Base-by-base conservation (phyloP, 768 basidiomycete genomes). In the Jaapia argillacea region DNA sequence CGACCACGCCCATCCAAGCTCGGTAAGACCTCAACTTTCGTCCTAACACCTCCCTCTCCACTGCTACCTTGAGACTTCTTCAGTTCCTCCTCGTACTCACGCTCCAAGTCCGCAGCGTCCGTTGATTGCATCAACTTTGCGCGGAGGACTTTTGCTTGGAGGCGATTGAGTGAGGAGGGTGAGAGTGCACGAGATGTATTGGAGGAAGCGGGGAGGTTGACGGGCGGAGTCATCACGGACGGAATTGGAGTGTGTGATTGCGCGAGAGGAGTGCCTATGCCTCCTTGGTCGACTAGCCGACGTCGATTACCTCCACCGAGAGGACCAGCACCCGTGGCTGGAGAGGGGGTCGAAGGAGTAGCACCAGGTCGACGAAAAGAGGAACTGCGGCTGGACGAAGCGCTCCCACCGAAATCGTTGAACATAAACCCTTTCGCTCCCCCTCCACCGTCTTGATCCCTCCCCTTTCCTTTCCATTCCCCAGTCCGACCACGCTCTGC, bases 121-220 rank as follows among this genome's bases (percentile, higher is more conserved):
- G 84, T 71, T n/a, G 77, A 71, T 24, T 75, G 79, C 74, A 86
- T 85, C 24, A 99, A 70, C 58, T 85, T 93, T 3, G 96, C 93
- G 26, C 89, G 81, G 6, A 99, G 66, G 2, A 96, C 92, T 51
- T 83, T 83, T 3, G 94, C 94, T 60, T 99, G 94, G 1, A 99
- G 63, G 55, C 80, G 85, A 60, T 99, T 98, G 37, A 98, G 66
- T 13, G 85, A 86, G 1, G 83, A 82, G 2, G 82, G 80, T 0
- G 85, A 85, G 44, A 86, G 55, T 1, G 71, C 71, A 4, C 80
- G 70, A 1, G 58, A 42, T 7, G 45, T 54, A 21, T 58, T 65
- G 47, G 57, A 56, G 26, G 45, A 44, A 52, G 43, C 52, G 46
- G 10, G 54, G 47, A 20, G 58, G 52, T 18, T 55, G 43, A 46